These are phyloP conservation scores for Helianthus tuberosus DNA, from an alignment of 129 eudicot species.

Conservation along the genomic window DNA sequence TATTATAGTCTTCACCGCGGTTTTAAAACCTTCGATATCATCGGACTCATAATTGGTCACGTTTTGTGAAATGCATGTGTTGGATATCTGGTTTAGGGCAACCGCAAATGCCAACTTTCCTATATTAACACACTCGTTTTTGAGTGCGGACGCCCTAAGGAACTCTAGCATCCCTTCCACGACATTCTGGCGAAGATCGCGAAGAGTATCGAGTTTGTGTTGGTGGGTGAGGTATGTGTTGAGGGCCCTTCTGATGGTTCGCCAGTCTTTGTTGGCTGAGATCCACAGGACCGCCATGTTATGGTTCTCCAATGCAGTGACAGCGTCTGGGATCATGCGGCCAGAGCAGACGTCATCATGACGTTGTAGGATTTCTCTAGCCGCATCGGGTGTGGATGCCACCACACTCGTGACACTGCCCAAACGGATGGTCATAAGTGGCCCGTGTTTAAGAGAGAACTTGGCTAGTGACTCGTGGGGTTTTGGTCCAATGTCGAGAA, in stretches of 20 bases:
- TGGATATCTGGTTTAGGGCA: background rate
- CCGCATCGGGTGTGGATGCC: constrained; percentile 1
- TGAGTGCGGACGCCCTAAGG: background rate
- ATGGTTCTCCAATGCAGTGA: background rate
- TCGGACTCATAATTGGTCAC: background rate
- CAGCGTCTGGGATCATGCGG: background rate
- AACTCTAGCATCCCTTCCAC: background rate
- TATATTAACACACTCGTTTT: background rate
- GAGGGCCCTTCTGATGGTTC: background rate
- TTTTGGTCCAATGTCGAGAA: constrained; percentile 8
- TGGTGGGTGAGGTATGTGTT: constrained; percentile 9
- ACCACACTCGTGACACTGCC: background rate
- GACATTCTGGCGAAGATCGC: background rate
- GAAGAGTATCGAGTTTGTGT: constrained; percentile 12
- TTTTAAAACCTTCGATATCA: background rate
- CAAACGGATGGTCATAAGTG: constrained; percentile 4
- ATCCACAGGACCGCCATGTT: background rate
- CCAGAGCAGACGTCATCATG: background rate
- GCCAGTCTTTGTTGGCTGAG: background rate
- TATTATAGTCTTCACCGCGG: background rate
- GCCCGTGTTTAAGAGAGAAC: background rate
- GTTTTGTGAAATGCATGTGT: background rate
- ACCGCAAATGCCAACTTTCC: background rate
- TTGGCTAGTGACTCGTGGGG: constrained; percentile 3
- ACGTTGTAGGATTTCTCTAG: background rate